These are phyloP conservation scores for Bigelowiella natans DNA, from an alignment of 78 protist genomes.

Conservation along the genomic window DNA sequence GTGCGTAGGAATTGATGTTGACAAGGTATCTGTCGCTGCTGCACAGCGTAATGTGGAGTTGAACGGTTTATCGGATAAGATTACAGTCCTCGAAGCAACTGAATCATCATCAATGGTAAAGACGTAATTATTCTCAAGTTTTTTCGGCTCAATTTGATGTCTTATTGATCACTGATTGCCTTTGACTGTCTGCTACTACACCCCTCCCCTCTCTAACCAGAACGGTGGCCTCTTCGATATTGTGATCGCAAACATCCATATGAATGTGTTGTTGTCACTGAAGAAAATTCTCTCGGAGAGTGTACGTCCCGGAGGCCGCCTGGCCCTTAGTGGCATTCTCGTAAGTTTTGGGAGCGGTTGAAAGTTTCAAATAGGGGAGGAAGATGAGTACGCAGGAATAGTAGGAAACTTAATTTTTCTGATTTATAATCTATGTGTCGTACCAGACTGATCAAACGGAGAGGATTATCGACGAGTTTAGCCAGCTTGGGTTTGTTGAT, in stretches of 20 bases:
- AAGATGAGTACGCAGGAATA: background rate
- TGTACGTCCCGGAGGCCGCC: background rate
- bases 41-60: background rate
- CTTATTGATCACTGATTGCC: too few species aligned
- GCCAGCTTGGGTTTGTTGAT: background rate
- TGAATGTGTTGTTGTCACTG: background rate
- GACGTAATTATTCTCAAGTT: too few species aligned
- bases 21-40: background rate
- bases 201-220: too few species aligned
- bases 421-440: background rate
- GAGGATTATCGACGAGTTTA: background rate
- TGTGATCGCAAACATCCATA: background rate
- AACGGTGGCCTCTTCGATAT: too few species aligned
- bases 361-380: background rate
- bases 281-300: background rate
- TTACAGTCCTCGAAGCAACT: too few species aligned
- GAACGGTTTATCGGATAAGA: background rate
- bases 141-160: too few species aligned
- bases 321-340: background rate
- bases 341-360: background rate
- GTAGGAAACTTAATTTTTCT: background rate
- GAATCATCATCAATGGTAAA: too few species aligned
- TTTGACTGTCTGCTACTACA: too few species aligned
- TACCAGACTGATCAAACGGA: background rate
- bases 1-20: background rate